A percentile compares a stretch with the other conserved stretches of the same genome.
Evolutionary conservation across 306 rosid genomes (phyloP).

Genomic region (Medicago truncatula): MtrunA17r5.0-ANR NC_053044.1:52805001-52805500

Average conservation of each 20-base stretch:
- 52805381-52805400: background rate
- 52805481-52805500: conserved; percentile 69
- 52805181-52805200: background rate
- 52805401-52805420: background rate
- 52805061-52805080: no score
- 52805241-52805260: background rate
- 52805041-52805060: background rate
- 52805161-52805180: background rate
- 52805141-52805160: background rate
- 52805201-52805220: background rate
- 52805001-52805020: no score
- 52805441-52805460: conserved; percentile 11
- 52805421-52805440: no score
- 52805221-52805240: background rate
- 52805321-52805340: background rate
- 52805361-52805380: background rate
- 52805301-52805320: conserved; percentile 3
- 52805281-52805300: conserved; percentile 5
- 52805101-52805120: background rate
- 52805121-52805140: background rate
- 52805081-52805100: background rate
- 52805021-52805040: no score
- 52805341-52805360: conserved; percentile 11
- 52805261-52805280: background rate
- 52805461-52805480: background rate